These are phyloP conservation scores for Leishmania turanica DNA, from an alignment of 208 protist species.

Conservation along the genomic window DNA sequence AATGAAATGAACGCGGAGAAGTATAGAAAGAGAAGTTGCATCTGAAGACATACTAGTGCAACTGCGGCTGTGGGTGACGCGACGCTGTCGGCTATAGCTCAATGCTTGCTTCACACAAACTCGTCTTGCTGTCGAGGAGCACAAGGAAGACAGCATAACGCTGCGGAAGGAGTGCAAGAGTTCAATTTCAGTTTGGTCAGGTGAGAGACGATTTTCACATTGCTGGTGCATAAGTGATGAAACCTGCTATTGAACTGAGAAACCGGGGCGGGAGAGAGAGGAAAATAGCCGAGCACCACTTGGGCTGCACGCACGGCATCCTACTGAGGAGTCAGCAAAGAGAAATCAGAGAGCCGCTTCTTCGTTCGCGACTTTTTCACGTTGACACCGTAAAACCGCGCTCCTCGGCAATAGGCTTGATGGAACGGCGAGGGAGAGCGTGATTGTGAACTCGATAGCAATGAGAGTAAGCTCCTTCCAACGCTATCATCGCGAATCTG, in stretches of 20 bases:
- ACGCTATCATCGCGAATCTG: conserved; percentile 72
- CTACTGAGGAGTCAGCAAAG: not conserved
- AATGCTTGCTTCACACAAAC: not conserved
- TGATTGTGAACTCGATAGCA: not conserved
- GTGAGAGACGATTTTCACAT: not conserved
- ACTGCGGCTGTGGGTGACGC: not conserved
- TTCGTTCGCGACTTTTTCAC: conserved; percentile 4
- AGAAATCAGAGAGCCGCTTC: not conserved
- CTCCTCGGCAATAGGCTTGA: conserved; percentile 24
- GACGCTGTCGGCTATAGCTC: not conserved
- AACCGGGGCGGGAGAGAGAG: conserved; percentile 10
- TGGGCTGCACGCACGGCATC: not conserved
- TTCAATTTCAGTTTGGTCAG: not conserved
- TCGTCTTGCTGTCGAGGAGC: not conserved
- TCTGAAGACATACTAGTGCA: not conserved
- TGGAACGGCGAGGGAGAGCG: not conserved
- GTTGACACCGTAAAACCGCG: conserved; percentile 24
- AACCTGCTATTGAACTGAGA: conserved; percentile 3
- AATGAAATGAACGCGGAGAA: not conserved
- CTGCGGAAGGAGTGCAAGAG: not conserved
- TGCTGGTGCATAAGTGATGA: not conserved
- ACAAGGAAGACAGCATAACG: not conserved
- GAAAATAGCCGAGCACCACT: not conserved
- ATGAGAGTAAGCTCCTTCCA: conserved; percentile 46
- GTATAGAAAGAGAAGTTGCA: not conserved